Evolutionary conservation across 805 yeast species (phyloP), one percentile per base, ranked within the genome.

Genomic region (Lachancea sp.): DNA sequence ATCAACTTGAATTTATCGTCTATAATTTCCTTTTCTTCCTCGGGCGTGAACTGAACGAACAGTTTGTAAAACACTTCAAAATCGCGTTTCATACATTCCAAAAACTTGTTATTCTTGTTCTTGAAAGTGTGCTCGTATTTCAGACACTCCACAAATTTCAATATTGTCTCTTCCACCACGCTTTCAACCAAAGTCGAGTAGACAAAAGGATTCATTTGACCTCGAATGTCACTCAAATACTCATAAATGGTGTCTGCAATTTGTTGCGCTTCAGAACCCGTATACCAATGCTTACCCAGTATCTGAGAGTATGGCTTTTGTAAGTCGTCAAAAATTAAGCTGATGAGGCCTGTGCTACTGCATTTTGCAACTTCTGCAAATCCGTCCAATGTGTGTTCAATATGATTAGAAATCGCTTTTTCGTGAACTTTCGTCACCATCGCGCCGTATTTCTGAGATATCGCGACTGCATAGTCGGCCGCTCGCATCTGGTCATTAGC

Each of bases 401-500:
- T 69, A 12, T 75, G 71, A 2, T 74, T 62, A 17, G 75, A 76
- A 35, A 88, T 85, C 44, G 76, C 74, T 15, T 73, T 72, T 44
- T 74, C 71, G 63, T 85, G 84, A 46, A 72, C 75, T 35, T 80
- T 81, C 33, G 82, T 73, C 36, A 87, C 84, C 56, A 79, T 70
- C n/a, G 76, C 78, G 18, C 78, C 76, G 54, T 82, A 74, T 47
- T 82, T 74, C 40, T 77, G 78, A 5, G 83, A 74, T 46, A 85
- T 80, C 19, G 85, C 83, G 50, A 85, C 93, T 2, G 82, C 68
- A 50, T 77, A 77, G 53, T 78, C 82, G 2, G 85, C 83, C 13
- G 82, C 82, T 50, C 80, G 72, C 69, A 81, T 77, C 63, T 85
- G 95, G 53, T 90, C 93, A 63, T 88, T 88, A 2, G 90, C 91